Evolutionary conservation across 495 filamentous ascomycete genomes (phyloP), one percentile per base, ranked within the genome.

Genomic region (Trichoderma erinaceum): DNA sequence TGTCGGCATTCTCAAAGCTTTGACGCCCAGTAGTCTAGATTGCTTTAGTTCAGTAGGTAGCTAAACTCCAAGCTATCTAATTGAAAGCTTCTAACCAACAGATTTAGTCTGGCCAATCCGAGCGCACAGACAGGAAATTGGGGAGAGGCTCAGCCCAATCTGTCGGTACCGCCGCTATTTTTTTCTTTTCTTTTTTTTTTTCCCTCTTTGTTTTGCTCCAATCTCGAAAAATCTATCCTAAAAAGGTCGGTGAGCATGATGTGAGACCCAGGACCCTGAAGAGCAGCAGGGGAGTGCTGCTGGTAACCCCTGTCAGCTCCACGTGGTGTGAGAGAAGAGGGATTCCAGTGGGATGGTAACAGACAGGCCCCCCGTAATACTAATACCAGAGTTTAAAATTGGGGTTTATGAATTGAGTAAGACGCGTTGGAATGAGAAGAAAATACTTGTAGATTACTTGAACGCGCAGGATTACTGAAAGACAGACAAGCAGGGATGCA

Each of bases 241-340:
- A 56, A 21, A 25, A 25, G n/a, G 50, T 5, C n/a, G 50, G 50
- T 56, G 50, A 56, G 50, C 50, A 56, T 56, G 50, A 56, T 21
- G 50, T 56, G 21, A 56, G 50, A 56, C 50, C 50, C 50, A 56
- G 50, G 50, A 56, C 50, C 50, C 50, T 56, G 50, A 25, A 61
- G 56, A 12, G 16, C n/a, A 23, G 16, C n/a, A 15, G 43, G 43
- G 43, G 18, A 0, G 13, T 16, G 18, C 43, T 16, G 43, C 13
- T 15, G 43, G 1, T 44, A 5, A 4, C 18, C 50, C 56, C 23
- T 61, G 56, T 61, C 56, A 61, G 56, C 29, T 61, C 23, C 56
- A 61, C 25, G 56, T 32, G 23, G 15, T 61, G 25, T 11, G 25
- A 12, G n/a, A 13, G 10, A 12, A 29, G 23, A 15, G 25, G 56